Percentiles rank a stretch among this genome's conserved stretches.
These are phyloP conservation scores for Draba incana DNA, from an alignment of 345 rosid genomes.

Conservation along the genomic window DNA sequence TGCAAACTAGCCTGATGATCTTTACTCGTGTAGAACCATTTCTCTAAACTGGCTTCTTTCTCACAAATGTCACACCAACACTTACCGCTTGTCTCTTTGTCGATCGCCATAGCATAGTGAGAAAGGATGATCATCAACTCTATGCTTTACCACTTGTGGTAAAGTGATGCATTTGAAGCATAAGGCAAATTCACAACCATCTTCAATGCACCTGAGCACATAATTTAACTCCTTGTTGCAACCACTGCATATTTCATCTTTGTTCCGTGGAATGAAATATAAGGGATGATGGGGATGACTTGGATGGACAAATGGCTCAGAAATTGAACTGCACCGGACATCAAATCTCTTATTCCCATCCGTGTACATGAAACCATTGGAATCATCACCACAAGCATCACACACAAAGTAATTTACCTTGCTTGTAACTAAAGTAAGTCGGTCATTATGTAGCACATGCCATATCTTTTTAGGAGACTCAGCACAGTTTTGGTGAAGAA, in stretches of 20 bases:
- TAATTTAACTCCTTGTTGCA: not conserved
- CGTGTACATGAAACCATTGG: not conserved
- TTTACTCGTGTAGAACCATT: constrained; percentile 23
- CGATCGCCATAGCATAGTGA: constrained; percentile 4
- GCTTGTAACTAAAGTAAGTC: not conserved
- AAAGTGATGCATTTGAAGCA: not conserved
- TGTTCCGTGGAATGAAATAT: too few relatives aligned
- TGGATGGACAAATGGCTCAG: constrained; percentile 14
- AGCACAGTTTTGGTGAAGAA: not conserved
- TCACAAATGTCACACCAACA: constrained; percentile 7
- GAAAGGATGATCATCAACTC: not conserved
- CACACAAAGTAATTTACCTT: not conserved
- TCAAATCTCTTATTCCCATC: not conserved
- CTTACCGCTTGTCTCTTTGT: not conserved
- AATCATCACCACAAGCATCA: accelerated
- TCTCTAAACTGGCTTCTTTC: not conserved
- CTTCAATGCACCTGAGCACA: not conserved
- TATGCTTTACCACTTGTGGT: not conserved
- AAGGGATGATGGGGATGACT: constrained; percentile 10
- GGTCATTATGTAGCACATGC: not conserved
- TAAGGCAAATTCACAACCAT: not conserved
- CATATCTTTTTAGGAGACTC: not conserved
- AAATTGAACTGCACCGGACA: not conserved
- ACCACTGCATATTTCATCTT: not conserved
- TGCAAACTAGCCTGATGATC: not conserved